Percentiles rank a stretch among this genome's conserved stretches.
Conservation (phyloP, 2,329 filamentous ascomycete genomes). For the Xylaria sp. region DNA sequence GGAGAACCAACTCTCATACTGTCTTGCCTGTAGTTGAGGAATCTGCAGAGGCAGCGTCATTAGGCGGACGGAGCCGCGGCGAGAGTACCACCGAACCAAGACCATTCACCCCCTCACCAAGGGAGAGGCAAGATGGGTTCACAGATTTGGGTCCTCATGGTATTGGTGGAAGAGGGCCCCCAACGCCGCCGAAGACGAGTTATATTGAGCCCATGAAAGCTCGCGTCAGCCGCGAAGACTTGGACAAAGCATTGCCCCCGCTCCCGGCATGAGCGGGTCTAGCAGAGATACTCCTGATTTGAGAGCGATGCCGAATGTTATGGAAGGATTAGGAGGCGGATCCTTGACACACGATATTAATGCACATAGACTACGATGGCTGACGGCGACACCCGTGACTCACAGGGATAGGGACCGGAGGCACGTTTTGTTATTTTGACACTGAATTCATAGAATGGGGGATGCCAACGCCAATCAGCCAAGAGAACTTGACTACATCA, state of each 20-base stretch:
- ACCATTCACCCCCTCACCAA: constrained; percentile 51
- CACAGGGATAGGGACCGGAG: constrained; percentile 20
- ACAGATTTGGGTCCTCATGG: constrained; percentile 49
- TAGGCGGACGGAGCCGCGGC: constrained; percentile 67
- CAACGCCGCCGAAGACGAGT: constrained; percentile 60
- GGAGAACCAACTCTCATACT: constrained; percentile 48
- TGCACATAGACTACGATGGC: constrained; percentile 32
- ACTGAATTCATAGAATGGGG: constrained; percentile 30
- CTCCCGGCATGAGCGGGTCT: constrained; percentile 55
- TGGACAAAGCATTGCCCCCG: constrained; percentile 70
- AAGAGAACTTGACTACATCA: constrained; percentile 4
- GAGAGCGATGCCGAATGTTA: neutral
- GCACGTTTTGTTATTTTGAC: constrained; percentile 24
- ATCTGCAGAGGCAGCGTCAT: constrained; percentile 79
- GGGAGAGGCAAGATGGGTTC: constrained; percentile 51
- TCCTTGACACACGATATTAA: constrained; percentile 25
- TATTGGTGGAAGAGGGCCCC: constrained; percentile 53
- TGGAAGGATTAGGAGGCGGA: constrained; percentile 14
- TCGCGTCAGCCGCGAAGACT: constrained; percentile 64
- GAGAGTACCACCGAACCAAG: constrained; percentile 53
- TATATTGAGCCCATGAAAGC: constrained; percentile 53
- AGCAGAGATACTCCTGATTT: neutral
- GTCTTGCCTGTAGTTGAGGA: constrained; percentile 89
- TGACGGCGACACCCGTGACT: constrained; percentile 16
- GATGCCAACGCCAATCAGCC: neutral